These are phyloP conservation scores for Candida suzukii DNA, from an alignment of 805 yeast genomes.

Conservation along the genomic window DNA sequence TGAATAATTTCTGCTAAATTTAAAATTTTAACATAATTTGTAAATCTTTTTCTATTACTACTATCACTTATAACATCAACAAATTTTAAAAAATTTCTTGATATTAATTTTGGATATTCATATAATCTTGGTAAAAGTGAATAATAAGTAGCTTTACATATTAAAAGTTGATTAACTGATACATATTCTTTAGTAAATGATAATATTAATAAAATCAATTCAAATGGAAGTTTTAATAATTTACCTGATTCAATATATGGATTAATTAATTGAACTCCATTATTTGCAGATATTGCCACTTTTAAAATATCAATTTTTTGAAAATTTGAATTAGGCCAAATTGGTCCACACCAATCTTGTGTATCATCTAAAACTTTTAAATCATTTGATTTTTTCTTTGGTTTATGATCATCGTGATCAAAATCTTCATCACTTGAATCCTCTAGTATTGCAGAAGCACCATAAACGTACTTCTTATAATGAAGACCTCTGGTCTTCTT, in stretches of 20 bases:
- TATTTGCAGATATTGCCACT: slow-evolving; percentile 20
- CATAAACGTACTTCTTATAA: slow-evolving; percentile 65
- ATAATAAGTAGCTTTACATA: slow-evolving; percentile 54
- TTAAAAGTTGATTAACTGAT: slow-evolving; percentile 45
- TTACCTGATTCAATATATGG: slow-evolving; percentile 20
- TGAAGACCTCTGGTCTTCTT: slow-evolving; percentile 70
- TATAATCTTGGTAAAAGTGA: slow-evolving; percentile 63
- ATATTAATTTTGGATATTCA: slow-evolving; percentile 50
- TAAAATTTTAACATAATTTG: slow-evolving; percentile 53
- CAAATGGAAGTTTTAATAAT: slow-evolving; percentile 37
- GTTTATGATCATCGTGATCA: slow-evolving; percentile 11
- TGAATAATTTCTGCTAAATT: slow-evolving; percentile 80
- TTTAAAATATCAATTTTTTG: slow-evolving; percentile 40
- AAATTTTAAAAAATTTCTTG: slow-evolving; percentile 64
- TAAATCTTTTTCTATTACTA: slow-evolving; percentile 41
- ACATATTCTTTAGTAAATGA: slow-evolving; percentile 24
- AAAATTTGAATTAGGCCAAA: slow-evolving; percentile 46
- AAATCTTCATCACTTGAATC: not conserved
- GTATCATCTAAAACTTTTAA: slow-evolving; percentile 1
- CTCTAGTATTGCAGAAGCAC: slow-evolving; percentile 24
- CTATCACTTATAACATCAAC: slow-evolving; percentile 56
- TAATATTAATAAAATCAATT: slow-evolving; percentile 37
- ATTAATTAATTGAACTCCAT: slow-evolving; percentile 20
- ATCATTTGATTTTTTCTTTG: slow-evolving; percentile 5
- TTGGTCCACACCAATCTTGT: slow-evolving; percentile 11